Base-by-base conservation (phyloP, 2,329 filamentous ascomycete species). In the Trichothecium sympodiale region DNA sequence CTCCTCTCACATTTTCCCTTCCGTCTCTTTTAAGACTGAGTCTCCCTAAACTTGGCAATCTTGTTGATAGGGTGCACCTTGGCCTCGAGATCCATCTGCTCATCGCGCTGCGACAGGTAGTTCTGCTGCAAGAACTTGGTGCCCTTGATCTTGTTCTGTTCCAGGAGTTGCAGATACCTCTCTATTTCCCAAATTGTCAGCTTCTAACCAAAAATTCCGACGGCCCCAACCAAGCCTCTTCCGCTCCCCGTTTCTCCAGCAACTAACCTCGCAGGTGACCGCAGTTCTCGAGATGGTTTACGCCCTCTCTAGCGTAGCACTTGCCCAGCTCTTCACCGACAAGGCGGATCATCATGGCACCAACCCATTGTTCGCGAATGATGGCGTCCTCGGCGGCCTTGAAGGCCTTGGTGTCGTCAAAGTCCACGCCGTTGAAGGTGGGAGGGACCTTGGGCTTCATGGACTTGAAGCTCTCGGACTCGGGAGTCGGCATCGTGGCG, bases 231-330 rank as follows among this genome's bases (percentile, higher is more conserved):
- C 31, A 12, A 13, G 31, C 12, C 16, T 33, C 16, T 13, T 3
- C n/a, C 17, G 15, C 16, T 23, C 16, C 16, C n/a, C 31, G 9
- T 17, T 17, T n/a, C 27, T n/a, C 25, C 32, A 26, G 34, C 34
- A 65, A n/a, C 80, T 69, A 58, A 91, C 84, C 83, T 81, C 84
- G 71, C 61, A 89, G 59, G 51, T 73, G 67, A 46, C 83, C 83
- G 60, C 84, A 91, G 65, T 89, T 91, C 71, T 89, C 84, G 57
- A 91, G 62, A 58, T 91, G 84, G 60, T 91, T 91, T 46, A 88
- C 82, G 38, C 84, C 85, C 62, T 91, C 82, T 47, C 76, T 71
- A 60, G 77, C 76, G 62, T 91, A 91, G 68, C 84, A 91, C 66
- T 86, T 89, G 60, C 79, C 72, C 65, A 91, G 67, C 67, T 91